phyloP scores from a whole-genome alignment of 1,284 basidiomycete species.

The Coniferiporia sulphurascens region DNA sequence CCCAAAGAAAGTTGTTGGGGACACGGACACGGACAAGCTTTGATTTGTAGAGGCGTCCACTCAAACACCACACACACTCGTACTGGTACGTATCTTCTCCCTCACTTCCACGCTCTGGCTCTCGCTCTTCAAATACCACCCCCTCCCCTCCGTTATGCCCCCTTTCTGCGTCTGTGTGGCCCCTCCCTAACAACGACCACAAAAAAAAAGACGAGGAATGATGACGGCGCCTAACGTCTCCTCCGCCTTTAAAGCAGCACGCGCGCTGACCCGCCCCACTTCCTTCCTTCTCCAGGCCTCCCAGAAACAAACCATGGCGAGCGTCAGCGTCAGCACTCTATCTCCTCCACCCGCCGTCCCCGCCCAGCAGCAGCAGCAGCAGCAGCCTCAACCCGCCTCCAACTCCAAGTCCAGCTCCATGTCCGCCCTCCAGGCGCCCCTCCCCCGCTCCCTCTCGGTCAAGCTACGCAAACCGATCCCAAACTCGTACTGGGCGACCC shows the following conservation, averaged over 20 bases:
- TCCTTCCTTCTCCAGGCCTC: slow-evolving; percentile 3
- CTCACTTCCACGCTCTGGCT: not conserved
- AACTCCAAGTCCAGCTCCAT: not conserved
- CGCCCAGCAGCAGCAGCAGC: not conserved
- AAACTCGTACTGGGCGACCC: slow-evolving; percentile 78
- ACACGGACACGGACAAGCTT: too few species aligned
- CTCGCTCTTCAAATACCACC: not conserved
- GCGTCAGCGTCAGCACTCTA: not conserved
- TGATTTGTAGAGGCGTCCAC: too few species aligned
- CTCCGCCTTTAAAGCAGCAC: slow-evolving; percentile 2
- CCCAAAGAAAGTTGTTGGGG: too few species aligned
- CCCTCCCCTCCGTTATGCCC: not conserved
- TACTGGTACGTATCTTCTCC: too few species aligned
- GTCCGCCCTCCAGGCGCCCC: slow-evolving; percentile 1
- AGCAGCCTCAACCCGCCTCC: not conserved
- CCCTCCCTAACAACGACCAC: not conserved
- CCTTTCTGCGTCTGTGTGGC: not conserved
- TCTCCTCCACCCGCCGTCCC: not conserved
- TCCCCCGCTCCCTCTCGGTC: slow-evolving; percentile 31
- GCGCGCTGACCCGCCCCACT: slow-evolving; percentile 1
- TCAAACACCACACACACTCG: too few species aligned
- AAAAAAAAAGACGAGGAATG: not conserved
- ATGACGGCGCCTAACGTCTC: not conserved
- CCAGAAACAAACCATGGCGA: slow-evolving; percentile 6
- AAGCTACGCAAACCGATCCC: slow-evolving; percentile 47